Conservation (phyloP, 2,329 filamentous ascomycete genomes). For the Neurospora sp. region DNA sequence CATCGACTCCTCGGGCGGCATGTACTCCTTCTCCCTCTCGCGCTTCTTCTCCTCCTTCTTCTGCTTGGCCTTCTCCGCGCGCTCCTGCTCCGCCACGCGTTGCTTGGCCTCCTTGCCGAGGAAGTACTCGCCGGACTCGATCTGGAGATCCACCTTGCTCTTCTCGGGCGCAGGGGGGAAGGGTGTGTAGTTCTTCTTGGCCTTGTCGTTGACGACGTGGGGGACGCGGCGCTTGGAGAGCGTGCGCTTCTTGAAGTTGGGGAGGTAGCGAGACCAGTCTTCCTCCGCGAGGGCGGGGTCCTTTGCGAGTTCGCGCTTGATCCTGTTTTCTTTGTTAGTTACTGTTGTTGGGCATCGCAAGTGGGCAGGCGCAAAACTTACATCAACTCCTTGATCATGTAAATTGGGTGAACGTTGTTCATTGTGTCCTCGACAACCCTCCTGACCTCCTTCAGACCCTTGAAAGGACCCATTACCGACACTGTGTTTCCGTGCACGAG, state of each 20-base stretch:
- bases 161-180: constrained; percentile 96
- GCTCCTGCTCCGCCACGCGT: constrained; percentile 65
- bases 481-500: constrained; percentile 97
- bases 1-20: constrained; percentile 69
- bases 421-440: constrained; percentile 91
- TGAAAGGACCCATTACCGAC: constrained; percentile 81
- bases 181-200: constrained; percentile 88
- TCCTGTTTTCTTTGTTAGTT: constrained; percentile 9
- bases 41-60: constrained; percentile 84
- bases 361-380: background rate
- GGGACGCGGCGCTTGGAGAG: constrained; percentile 76
- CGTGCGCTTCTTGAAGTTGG: constrained; percentile 92
- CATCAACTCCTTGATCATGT: constrained; percentile 35
- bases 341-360: background rate
- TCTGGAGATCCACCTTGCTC: constrained; percentile 97
- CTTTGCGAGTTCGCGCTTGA: constrained; percentile 57
- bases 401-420: constrained; percentile 94
- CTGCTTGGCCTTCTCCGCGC: constrained; percentile 73
- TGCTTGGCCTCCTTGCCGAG: constrained; percentile 88
- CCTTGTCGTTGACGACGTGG: constrained; percentile 81
- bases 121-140: constrained; percentile 97
- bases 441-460: constrained; percentile 85
- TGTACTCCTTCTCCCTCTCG: constrained; percentile 76
- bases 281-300: constrained; percentile 75
- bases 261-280: constrained; percentile 92